These are phyloP conservation scores for Fomes fomentarius DNA, from an alignment of 1,284 basidiomycete species.

Conservation along the genomic window DNA sequence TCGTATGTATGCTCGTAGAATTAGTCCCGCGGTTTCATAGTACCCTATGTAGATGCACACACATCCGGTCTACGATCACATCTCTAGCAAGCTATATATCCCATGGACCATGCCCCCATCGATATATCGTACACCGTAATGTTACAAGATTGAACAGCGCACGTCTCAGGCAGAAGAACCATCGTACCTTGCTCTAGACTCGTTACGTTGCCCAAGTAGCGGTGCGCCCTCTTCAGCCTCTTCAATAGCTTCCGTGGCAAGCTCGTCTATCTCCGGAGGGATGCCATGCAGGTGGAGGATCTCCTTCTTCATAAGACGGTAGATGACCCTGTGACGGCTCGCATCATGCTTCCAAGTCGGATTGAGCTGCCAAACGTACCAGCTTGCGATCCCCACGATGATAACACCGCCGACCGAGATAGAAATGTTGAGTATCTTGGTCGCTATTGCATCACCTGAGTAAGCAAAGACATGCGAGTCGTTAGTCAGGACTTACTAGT, in stretches of 20 bases:
- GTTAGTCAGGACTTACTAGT: constrained; percentile 48
- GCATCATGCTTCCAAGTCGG: constrained; percentile 1
- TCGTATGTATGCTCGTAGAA: constrained; percentile 11
- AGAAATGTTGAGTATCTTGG: constrained; percentile 65
- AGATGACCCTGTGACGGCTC: constrained; percentile 55
- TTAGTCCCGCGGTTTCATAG: constrained; percentile 7
- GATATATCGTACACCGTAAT: constrained; percentile 19
- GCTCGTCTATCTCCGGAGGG: constrained; percentile 53
- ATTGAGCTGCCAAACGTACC: constrained; percentile 46
- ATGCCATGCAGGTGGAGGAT: constrained; percentile 57
- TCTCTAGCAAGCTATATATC: constrained; percentile 22
- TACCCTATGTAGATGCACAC: constrained; percentile 17
- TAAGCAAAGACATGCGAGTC: not conserved
- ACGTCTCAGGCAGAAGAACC: constrained; percentile 17
- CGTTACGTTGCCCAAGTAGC: constrained; percentile 45
- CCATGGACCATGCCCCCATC: constrained; percentile 15
- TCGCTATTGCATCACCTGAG: constrained; percentile 40
- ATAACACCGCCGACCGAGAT: constrained; percentile 61
- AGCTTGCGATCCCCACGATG: constrained; percentile 61
- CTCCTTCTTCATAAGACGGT: constrained; percentile 62
- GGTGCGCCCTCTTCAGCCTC: constrained; percentile 66
- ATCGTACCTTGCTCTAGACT: constrained; percentile 26
- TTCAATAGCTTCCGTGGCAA: constrained; percentile 65
- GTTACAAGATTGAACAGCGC: constrained; percentile 12
- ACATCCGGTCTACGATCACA: constrained; percentile 9